A percentile compares a stretch with the other conserved stretches of the same genome.
These are phyloP conservation scores for Phaeosphaeria sp. DNA, from an alignment of 2,329 filamentous ascomycete genomes.

Conservation along the genomic window DNA sequence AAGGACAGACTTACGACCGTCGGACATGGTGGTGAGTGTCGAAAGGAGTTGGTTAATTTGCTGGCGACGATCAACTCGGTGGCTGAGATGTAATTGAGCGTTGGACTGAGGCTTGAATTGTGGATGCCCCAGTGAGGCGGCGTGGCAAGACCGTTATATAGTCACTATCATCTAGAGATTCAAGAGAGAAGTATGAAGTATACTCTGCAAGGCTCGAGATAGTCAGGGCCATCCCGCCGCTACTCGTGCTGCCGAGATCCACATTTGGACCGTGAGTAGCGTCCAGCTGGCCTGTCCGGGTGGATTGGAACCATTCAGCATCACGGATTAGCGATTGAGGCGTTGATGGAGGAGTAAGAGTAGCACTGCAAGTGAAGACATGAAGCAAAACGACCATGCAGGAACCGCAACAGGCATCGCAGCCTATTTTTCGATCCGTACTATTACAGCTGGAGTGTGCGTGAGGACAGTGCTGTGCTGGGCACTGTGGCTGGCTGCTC, in stretches of 20 bases:
- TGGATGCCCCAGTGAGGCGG: conserved; percentile 31
- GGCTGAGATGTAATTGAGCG: conserved; percentile 8
- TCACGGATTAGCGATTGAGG: conserved; percentile 32
- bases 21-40: conserved; percentile 54
- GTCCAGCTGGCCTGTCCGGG: conserved; percentile 43
- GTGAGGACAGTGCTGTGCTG: conserved; percentile 31
- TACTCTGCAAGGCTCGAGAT: conserved; percentile 36
- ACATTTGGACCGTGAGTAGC: conserved; percentile 43
- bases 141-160: conserved; percentile 46
- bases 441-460: conserved; percentile 42
- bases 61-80: conserved; percentile 18
- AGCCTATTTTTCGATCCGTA: conserved; percentile 33
- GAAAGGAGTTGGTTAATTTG: conserved; percentile 11
- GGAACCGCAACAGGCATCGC: conserved; percentile 33
- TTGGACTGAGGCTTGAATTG: conserved; percentile 25
- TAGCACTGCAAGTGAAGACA: conserved; percentile 30
- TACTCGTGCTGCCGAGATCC: conserved; percentile 45
- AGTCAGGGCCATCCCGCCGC: conserved; percentile 46
- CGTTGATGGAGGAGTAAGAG: conserved; percentile 39
- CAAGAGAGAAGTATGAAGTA: conserved; percentile 29
- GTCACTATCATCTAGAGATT: conserved; percentile 23
- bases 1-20: conserved; percentile 59
- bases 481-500: conserved; percentile 31
- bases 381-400: conserved; percentile 26
- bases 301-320: conserved; percentile 41